Conservation (phyloP, 2,329 filamentous ascomycete genomes). For the Diaporthe longicolla region DNA sequence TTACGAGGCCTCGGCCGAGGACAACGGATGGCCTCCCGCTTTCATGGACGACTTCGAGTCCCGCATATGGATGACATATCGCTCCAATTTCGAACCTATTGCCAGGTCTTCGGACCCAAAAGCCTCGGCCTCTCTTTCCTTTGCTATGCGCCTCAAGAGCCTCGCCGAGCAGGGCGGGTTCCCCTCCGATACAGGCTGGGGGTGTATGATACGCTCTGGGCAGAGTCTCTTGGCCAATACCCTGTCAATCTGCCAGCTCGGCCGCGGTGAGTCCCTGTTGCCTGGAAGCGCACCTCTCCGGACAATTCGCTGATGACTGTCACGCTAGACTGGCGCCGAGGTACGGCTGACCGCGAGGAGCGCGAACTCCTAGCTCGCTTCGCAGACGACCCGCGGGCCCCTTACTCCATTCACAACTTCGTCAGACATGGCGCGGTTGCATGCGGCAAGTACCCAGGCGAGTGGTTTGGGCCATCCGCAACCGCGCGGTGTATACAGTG, state of each 20-base stretch:
- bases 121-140: slow-evolving; percentile 79
- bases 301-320: slow-evolving; percentile 3
- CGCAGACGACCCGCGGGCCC: slow-evolving; percentile 86
- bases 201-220: slow-evolving; percentile 98
- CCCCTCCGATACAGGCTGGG: slow-evolving; percentile 95
- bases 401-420: slow-evolving; percentile 96
- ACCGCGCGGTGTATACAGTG: slow-evolving; percentile 95
- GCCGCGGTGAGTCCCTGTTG: slow-evolving; percentile 74
- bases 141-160: slow-evolving; percentile 86
- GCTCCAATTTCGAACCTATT: slow-evolving; percentile 88
- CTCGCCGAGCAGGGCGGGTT: slow-evolving; percentile 86
- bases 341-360: slow-evolving; percentile 71
- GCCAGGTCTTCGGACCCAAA: slow-evolving; percentile 82
- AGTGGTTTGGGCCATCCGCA: slow-evolving; percentile 99
- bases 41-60: slow-evolving; percentile 96
- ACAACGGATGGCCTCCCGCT: slow-evolving; percentile 81
- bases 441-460: slow-evolving; percentile 94
- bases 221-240: slow-evolving; percentile 94
- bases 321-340: slow-evolving; percentile 79
- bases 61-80: slow-evolving; percentile 95
- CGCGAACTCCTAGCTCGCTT: slow-evolving; percentile 83
- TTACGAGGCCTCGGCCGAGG: slow-evolving; percentile 60
- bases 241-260: slow-evolving; percentile 78
- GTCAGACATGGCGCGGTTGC: slow-evolving; percentile 87
- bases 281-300: background rate